Evolutionary conservation across 495 filamentous ascomycete species (phyloP), one percentile per base, ranked within the genome.

Genomic region (Penicillium soppii): DNA sequence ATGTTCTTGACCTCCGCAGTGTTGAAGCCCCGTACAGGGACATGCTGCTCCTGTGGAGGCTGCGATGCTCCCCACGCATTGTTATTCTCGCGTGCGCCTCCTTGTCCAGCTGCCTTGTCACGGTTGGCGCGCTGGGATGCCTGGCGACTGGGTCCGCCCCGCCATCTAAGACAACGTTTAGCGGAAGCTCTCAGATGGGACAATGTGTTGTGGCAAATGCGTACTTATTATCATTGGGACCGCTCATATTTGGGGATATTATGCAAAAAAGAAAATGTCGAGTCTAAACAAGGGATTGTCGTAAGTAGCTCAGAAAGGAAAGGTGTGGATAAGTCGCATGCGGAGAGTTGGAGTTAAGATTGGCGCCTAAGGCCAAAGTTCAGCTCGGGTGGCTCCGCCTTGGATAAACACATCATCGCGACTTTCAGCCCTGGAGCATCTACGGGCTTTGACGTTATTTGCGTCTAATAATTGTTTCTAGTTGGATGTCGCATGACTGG

Each of bases 21-120:
- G 50, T 80, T 80, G 64, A 79, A 80, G 7, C 68, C 71, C 35
- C 67, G 64, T 22, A 76, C 73, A 30, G 75, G 68, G 20, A 71
- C 62, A 55, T 79, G 75, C 40, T 69, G 71, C 7, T 75, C 74
- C 48, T 70, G 69, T 25, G 59, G 37, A 33, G 55, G 52, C 16
- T 57, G 55, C 33, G 63, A 54, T 36, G 58, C 61, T 7, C 50
- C 51, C 71, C 68, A 70, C 25, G 64, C 53, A 53, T 51, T 32
- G 41, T 56, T 63, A 20, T 61, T 66, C 44, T 67, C 67, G 4
- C 70, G 71, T 23, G 62, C 35, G 38, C 58, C 56, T 19, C 66
- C 64, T 26, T 74, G 67, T 52, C 61, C 62, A 45, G 66, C 58
- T 45, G 46, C 43, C 36, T 56, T 55, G 39, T 63, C 57, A 13